These are phyloP conservation scores for Bifiguratus adelaidae DNA, from an alignment of 192 early-diverging fungal genomes.

Conservation along the genomic window DNA sequence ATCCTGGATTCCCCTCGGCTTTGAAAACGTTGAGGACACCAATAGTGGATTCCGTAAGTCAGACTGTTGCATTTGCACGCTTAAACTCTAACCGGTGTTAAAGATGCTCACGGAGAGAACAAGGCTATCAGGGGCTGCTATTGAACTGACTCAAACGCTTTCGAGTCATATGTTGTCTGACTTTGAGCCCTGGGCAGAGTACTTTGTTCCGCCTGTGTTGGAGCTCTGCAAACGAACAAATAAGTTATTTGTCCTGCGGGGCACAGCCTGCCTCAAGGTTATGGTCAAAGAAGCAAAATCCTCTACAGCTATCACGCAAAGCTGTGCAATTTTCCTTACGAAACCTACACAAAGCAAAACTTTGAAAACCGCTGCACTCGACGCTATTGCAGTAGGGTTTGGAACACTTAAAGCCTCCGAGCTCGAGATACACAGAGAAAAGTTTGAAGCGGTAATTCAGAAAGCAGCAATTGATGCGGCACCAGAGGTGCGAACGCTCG, in stretches of 20 bases:
- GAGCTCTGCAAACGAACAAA: conserved; percentile 63
- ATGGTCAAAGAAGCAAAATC: conserved; percentile 50
- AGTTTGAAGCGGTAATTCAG: conserved; percentile 34
- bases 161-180: conserved; percentile 45
- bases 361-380: conserved; percentile 44
- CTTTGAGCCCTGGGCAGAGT: conserved; percentile 48
- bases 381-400: conserved; percentile 45
- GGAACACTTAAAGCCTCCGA: conserved; percentile 33
- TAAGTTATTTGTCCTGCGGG: conserved; percentile 58
- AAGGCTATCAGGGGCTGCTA: conserved; percentile 59
- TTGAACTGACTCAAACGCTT: conserved; percentile 49
- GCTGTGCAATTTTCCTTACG: conserved; percentile 32
- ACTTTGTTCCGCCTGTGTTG: conserved; percentile 47
- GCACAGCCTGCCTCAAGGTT: conserved; percentile 42
- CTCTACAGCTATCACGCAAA: conserved; percentile 35
- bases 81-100: neutral
- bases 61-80: neutral
- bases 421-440: conserved; percentile 16
- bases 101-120: conserved; percentile 69
- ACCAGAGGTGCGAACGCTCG: conserved; percentile 30
- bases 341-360: conserved; percentile 57
- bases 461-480: conserved; percentile 34
- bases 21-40: conserved; percentile 36
- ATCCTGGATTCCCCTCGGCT: conserved; percentile 26
- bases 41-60: conserved; percentile 39